Conservation (phyloP, 108 stramenopile species). For the Cyclotella distinguenda region DNA sequence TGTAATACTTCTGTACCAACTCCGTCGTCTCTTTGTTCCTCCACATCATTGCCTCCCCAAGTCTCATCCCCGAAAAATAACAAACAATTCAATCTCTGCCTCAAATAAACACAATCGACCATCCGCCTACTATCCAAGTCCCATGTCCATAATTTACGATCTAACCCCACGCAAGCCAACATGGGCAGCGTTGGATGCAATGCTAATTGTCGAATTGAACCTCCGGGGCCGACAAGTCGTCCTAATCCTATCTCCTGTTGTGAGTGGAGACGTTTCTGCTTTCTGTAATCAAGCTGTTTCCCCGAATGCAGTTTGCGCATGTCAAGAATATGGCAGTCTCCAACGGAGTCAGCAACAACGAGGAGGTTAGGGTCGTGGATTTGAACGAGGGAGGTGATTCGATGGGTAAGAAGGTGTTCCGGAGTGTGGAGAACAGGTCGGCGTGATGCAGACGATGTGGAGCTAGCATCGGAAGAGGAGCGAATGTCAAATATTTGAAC, state of each 20-base stretch:
- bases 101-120: slow-evolving; percentile 79
- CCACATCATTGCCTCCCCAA: slow-evolving; percentile 8
- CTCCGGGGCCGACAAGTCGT: slow-evolving; percentile 75
- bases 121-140: slow-evolving; percentile 53
- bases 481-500: slow-evolving; percentile 83
- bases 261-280: slow-evolving; percentile 20
- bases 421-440: slow-evolving; percentile 68
- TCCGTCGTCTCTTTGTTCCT: slow-evolving; percentile 23
- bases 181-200: slow-evolving; percentile 63
- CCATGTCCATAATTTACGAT: slow-evolving; percentile 83
- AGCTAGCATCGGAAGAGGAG: slow-evolving; percentile 17
- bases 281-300: slow-evolving; percentile 15
- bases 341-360: slow-evolving; percentile 70
- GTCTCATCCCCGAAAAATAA: slow-evolving; percentile 57
- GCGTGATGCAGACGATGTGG: slow-evolving; percentile 18
- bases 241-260: slow-evolving; percentile 37
- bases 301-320: slow-evolving; percentile 49
- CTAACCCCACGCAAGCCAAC: slow-evolving; percentile 75
- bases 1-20: slow-evolving; percentile 18
- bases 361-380: slow-evolving; percentile 35
- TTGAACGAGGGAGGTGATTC: slow-evolving; percentile 70
- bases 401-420: slow-evolving; percentile 56
- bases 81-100: slow-evolving; percentile 83
- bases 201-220: slow-evolving; percentile 67
- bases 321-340: slow-evolving; percentile 62